Conservation (phyloP, 257 asterid genomes). For the Scutellaria baicalensis region DNA sequence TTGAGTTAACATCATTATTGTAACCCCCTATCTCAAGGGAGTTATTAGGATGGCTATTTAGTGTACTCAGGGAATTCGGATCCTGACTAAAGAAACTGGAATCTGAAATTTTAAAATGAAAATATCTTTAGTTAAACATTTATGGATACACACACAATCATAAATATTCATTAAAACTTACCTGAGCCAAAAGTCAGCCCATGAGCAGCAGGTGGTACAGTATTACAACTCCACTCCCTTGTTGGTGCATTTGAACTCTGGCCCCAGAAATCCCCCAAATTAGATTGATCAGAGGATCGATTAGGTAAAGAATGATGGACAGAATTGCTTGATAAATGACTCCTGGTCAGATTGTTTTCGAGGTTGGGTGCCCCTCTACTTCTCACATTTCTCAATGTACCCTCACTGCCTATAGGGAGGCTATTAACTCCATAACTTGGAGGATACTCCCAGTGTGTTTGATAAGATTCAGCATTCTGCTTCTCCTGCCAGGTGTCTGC, state of each 20-base stretch:
- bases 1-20: constrained; percentile 31
- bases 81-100: constrained; percentile 42
- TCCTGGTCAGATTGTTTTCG: constrained; percentile 36
- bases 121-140: constrained; percentile 7
- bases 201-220: constrained; percentile 35
- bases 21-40: constrained; percentile 39
- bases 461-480: constrained; percentile 46
- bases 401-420: constrained; percentile 54
- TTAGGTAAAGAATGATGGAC: constrained; percentile 28
- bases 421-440: constrained; percentile 44
- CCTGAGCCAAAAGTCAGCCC: constrained; percentile 45
- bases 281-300: constrained; percentile 31
- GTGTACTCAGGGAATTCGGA: constrained; percentile 28
- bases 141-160: background rate
- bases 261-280: constrained; percentile 35
- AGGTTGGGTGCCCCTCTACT: constrained; percentile 47
- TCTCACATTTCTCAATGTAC: constrained; percentile 58
- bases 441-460: constrained; percentile 37
- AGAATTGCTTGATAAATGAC: constrained; percentile 36
- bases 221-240: constrained; percentile 44
- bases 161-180: constrained; percentile 19
- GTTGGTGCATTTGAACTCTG: constrained; percentile 40
- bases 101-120: constrained; percentile 35
- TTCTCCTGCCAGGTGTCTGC: constrained; percentile 53
- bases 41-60: constrained; percentile 32